phyloP scores from a whole-genome alignment of 2,329 filamentous ascomycete species.

The Penicillium sp. region DNA sequence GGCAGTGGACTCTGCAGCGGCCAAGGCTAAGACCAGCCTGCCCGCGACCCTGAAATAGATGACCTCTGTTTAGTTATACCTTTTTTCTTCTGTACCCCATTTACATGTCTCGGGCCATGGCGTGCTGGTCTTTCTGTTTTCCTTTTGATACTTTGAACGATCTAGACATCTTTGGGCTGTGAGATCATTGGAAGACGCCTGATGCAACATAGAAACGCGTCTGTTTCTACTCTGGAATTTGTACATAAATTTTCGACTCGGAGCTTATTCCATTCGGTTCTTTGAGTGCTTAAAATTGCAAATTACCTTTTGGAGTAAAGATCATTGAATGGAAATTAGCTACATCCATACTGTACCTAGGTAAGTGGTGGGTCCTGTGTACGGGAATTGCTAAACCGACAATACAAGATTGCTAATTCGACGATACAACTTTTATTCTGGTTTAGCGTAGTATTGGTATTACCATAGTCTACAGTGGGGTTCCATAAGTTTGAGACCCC shows the following conservation, averaged over 20 bases:
- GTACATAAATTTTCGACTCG: constrained; percentile 13
- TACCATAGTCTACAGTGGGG: too few species aligned
- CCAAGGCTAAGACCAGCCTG: constrained; percentile 63
- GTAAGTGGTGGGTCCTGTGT: not conserved
- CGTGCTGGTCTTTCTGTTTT: constrained; percentile 22
- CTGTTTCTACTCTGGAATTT: constrained; percentile 7
- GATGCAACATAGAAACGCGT: constrained; percentile 12
- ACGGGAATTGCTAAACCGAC: too few species aligned
- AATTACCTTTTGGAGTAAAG: not conserved
- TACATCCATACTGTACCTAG: too few species aligned
- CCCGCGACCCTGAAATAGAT: constrained; percentile 56
- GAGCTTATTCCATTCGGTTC: not conserved
- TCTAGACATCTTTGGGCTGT: constrained; percentile 22
- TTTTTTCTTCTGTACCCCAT: constrained; percentile 19
- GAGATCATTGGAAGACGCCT: constrained; percentile 3
- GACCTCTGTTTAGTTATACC: constrained; percentile 12
- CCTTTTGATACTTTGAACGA: constrained; percentile 17
- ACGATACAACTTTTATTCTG: too few species aligned
- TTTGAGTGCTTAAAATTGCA: not conserved
- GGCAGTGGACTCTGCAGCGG: constrained; percentile 67
- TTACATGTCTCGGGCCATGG: constrained; percentile 23
- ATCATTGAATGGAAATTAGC: too few species aligned
- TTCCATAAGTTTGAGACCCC: too few species aligned
- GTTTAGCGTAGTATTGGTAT: too few species aligned
- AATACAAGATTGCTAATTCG: too few species aligned